Conservation (phyloP, 1,284 basidiomycete species). For the Coniferiporia sulphurascens region DNA sequence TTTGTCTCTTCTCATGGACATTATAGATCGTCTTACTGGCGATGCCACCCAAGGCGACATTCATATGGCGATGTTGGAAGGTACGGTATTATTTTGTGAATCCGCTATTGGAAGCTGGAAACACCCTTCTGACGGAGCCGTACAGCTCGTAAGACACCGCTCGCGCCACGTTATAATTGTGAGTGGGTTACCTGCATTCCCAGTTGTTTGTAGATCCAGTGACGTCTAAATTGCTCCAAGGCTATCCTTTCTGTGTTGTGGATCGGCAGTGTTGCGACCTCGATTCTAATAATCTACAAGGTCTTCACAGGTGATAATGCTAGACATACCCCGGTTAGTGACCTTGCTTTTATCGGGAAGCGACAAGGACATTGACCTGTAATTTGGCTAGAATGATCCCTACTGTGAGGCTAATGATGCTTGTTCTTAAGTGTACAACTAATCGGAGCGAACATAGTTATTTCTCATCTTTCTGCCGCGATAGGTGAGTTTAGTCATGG, state of each 20-base stretch:
- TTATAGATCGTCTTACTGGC: neutral
- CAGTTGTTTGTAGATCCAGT: neutral
- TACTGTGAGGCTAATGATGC: neutral
- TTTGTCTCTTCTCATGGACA: neutral
- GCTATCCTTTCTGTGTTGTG: neutral
- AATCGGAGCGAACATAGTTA: neutral
- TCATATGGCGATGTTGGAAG: slow-evolving; percentile 2
- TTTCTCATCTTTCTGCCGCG: neutral
- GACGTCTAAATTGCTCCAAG: neutral
- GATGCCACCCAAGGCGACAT: neutral
- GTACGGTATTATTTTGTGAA: neutral
- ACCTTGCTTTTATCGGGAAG: neutral
- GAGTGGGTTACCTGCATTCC: neutral
- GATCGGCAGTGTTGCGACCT: neutral
- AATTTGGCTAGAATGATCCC: neutral
- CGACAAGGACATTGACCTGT: neutral
- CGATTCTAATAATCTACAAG: neutral
- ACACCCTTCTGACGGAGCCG: neutral
- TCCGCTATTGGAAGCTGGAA: too few species aligned
- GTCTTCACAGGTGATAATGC: neutral
- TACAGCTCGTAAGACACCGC: neutral
- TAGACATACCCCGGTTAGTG: neutral
- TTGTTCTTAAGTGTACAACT: neutral
- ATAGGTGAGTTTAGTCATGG: neutral
- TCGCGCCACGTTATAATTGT: neutral